phyloP scores from a whole-genome alignment of 192 early-diverging fungal species.

The Entomortierella beljakovae region DNA sequence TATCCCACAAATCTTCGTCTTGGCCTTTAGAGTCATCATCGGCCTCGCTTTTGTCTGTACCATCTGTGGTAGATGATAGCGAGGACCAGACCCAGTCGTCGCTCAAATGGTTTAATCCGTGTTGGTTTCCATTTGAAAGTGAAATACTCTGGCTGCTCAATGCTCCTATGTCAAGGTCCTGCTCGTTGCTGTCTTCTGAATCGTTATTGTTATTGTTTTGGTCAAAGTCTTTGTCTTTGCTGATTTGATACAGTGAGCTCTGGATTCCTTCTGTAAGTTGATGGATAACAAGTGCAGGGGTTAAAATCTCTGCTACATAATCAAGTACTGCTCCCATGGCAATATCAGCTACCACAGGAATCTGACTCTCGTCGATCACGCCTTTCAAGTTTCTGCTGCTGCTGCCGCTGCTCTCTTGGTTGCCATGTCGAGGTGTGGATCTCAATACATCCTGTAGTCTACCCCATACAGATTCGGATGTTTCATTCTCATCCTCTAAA shows the following conservation, averaged over 20 bases:
- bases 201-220: neutral
- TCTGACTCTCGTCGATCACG: conserved; percentile 25
- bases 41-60: neutral
- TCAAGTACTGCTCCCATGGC: conserved; percentile 38
- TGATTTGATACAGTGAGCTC: conserved; percentile 15
- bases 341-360: conserved; percentile 24
- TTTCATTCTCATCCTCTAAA: neutral
- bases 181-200: neutral
- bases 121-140: neutral
- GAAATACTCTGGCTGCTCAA: conserved; percentile 19
- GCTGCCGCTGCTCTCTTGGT: neutral
- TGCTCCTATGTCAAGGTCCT: conserved; percentile 1
- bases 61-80: neutral
- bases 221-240: conserved; percentile 1
- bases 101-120: conserved; percentile 8
- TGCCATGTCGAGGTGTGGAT: neutral
- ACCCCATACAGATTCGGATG: conserved; percentile 9
- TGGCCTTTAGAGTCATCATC: conserved; percentile 7
- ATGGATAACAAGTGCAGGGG: conserved; percentile 28
- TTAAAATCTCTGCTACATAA: conserved; percentile 31
- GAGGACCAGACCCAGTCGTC: conserved; percentile 36
- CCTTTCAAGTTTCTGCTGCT: neutral
- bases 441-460: neutral
- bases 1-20: conserved; percentile 37
- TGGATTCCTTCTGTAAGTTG: conserved; percentile 38